A percentile compares a stretch with the other conserved stretches of the same genome.
Conservation (phyloP, 768 basidiomycete species). For the Infundibulicybe gibba region DNA sequence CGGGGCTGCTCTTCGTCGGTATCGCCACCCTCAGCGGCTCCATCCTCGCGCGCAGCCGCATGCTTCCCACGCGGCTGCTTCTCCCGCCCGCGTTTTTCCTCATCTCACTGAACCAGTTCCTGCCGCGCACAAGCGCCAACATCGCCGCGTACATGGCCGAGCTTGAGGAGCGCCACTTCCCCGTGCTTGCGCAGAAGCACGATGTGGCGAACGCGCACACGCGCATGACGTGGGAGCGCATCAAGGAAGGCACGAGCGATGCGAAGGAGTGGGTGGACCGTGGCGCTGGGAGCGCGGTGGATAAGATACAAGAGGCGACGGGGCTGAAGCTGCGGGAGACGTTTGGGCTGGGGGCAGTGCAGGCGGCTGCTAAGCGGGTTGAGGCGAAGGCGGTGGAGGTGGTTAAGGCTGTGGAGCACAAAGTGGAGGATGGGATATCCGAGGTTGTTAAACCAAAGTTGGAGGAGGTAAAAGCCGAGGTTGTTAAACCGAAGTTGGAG, state of each 20-base stretch:
- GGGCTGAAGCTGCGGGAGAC: slow-evolving; percentile 70
- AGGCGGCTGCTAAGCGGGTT: slow-evolving; percentile 8
- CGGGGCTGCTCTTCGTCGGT: slow-evolving; percentile 88
- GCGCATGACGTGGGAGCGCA: slow-evolving; percentile 52
- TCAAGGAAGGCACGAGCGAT: slow-evolving; percentile 46
- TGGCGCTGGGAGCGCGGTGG: slow-evolving; percentile 44
- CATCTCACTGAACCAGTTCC: slow-evolving; percentile 75
- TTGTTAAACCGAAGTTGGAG: slow-evolving; percentile 5
- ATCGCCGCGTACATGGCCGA: slow-evolving; percentile 59
- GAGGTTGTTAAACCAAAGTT: slow-evolving; percentile 6
- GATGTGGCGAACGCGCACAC: slow-evolving; percentile 59
- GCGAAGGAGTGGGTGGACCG: slow-evolving; percentile 40
- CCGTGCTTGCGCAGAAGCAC: slow-evolving; percentile 66
- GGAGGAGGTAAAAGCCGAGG: slow-evolving; percentile 12
- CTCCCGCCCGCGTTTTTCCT: slow-evolving; percentile 76
- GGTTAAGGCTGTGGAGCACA: slow-evolving; percentile 22
- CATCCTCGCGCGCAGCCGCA: slow-evolving; percentile 77
- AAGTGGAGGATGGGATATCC: slow-evolving; percentile 9
- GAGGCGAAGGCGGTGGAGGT: slow-evolving; percentile 18
- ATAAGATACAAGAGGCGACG: slow-evolving; percentile 61
- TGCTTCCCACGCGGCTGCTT: slow-evolving; percentile 61
- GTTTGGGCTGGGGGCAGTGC: slow-evolving; percentile 36
- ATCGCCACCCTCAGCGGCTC: slow-evolving; percentile 87
- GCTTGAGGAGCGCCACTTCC: slow-evolving; percentile 71
- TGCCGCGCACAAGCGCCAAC: slow-evolving; percentile 78